phyloP scores from a whole-genome alignment of 352 stramenopile genomes.

The Pythium sp. region DNA sequence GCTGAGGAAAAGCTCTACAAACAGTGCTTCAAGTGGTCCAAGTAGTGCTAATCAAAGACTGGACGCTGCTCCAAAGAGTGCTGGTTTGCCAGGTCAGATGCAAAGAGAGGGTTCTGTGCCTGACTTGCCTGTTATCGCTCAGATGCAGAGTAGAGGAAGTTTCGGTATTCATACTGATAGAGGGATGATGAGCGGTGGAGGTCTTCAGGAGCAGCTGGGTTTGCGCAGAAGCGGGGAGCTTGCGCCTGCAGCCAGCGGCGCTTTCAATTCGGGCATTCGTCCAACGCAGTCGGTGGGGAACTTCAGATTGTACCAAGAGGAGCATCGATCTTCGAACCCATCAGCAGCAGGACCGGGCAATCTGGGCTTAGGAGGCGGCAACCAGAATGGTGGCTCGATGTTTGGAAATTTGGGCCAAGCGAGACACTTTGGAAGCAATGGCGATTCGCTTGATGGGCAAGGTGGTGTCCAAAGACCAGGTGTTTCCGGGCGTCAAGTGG shows the following conservation, averaged over 20 bases:
- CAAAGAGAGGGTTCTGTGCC: slow-evolving; percentile 41
- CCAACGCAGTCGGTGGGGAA: slow-evolving; percentile 73
- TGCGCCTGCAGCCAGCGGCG: slow-evolving; percentile 15
- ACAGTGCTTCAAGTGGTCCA: background rate
- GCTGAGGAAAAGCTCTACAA: slow-evolving; percentile 18
- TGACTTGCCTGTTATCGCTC: slow-evolving; percentile 19
- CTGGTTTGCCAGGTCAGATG: slow-evolving; percentile 20
- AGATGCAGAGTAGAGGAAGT: slow-evolving; percentile 14
- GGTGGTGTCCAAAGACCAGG: background rate
- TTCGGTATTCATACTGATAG: slow-evolving; percentile 8
- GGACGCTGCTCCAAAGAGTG: slow-evolving; percentile 16
- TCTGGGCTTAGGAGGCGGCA: background rate
- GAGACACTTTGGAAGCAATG: slow-evolving; percentile 6
- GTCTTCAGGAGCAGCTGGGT: slow-evolving; percentile 23
- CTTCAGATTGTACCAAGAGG: slow-evolving; percentile 65
- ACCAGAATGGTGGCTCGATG: slow-evolving; percentile 13
- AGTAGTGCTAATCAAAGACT: slow-evolving; percentile 3
- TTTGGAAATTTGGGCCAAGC: slow-evolving; percentile 18
- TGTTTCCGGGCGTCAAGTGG: slow-evolving; percentile 2
- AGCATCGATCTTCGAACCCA: slow-evolving; percentile 23
- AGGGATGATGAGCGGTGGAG: slow-evolving; percentile 6
- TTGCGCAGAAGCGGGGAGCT: slow-evolving; percentile 23
- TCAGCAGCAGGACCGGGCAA: background rate
- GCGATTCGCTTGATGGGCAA: background rate
- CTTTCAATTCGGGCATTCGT: slow-evolving; percentile 33